These are phyloP conservation scores for Pseudogymnoascus sp. DNA, from an alignment of 2,329 filamentous ascomycete genomes.

Conservation along the genomic window DNA sequence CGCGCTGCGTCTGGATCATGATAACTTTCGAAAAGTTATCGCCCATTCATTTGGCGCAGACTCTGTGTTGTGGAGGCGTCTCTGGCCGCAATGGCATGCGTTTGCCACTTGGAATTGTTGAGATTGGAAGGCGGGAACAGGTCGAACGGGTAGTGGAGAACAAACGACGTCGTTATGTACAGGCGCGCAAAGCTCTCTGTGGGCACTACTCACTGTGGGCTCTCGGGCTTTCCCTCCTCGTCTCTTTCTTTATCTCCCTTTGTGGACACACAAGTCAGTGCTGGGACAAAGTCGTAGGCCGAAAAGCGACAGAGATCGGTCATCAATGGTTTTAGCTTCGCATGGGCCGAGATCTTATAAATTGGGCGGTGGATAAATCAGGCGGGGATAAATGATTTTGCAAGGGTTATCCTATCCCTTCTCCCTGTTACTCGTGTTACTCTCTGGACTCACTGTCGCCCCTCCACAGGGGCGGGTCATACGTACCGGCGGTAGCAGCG, in stretches of 20 bases:
- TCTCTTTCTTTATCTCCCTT: background rate
- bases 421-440: no score
- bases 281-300: background rate
- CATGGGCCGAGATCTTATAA: slow-evolving; percentile 9
- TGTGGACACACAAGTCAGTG: background rate
- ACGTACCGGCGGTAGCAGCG: slow-evolving; percentile 5
- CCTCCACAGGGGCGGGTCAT: background rate
- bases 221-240: background rate
- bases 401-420: background rate
- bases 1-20: slow-evolving; percentile 4
- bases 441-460: background rate
- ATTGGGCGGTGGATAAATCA: slow-evolving; percentile 1
- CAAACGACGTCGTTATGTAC: background rate
- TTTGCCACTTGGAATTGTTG: background rate
- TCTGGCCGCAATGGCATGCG: background rate
- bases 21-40: background rate
- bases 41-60: background rate
- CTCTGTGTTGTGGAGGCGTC: background rate
- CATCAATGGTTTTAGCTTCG: background rate
- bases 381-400: background rate
- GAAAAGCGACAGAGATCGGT: background rate
- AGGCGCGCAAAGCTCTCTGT: background rate
- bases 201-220: background rate
- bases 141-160: background rate
- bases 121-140: background rate